Evolutionary conservation across 371 early-diverging fungal genomes (phyloP), one percentile per base, ranked within the genome.

Genomic region (Umbelopsis sp.): DNA sequence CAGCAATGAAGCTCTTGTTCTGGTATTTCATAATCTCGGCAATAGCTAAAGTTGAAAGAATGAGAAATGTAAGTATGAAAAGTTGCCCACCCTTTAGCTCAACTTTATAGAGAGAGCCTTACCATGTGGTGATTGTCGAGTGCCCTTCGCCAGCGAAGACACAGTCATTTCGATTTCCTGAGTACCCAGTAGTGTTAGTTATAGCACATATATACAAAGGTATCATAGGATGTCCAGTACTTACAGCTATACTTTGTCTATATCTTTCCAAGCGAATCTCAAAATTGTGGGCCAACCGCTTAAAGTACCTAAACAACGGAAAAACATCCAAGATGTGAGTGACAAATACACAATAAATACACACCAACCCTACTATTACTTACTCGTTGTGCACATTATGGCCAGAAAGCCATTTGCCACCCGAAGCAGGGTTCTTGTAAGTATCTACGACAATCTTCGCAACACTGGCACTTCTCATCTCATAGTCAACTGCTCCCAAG

Each of bases 1-100:
- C 71, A 22, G 87, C 82, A 18, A 92, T 71, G 72, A 92, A 89
- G 10, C 84, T 80, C 29, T 85, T 78, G 67, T 92, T 86, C 67
- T 92, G 92, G 66, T 78, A 75, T 53, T 83, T 76, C 76, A 92
- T 74, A 35, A 87, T 85, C 50, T 79, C 79, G 9, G 83, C 82
- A 70, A 87, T 77, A 63, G 57, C 57, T 48, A 48, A 6, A 14
- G 18, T 1, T 45, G 18, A 45, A 18, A 10, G 18, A 18, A 3
- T 45, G 45, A 29, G 45, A 45, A 45, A 18, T 45, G 22, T 18
- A 45, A 7, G 2, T 45, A 10, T 14, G 45, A 18, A 14, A 45
- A 45, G 45, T 10, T 45, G 45, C 45, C 22, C 18, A 18, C 29
- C 29, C 29, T 29, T 22, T 29, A 29, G 29, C 0, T 29, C 29